Percentiles rank a stretch among this genome's conserved stretches.
Evolutionary conservation across 2,329 filamentous ascomycete species (phyloP).

Genomic region (Fusarium torulosum): DNA sequence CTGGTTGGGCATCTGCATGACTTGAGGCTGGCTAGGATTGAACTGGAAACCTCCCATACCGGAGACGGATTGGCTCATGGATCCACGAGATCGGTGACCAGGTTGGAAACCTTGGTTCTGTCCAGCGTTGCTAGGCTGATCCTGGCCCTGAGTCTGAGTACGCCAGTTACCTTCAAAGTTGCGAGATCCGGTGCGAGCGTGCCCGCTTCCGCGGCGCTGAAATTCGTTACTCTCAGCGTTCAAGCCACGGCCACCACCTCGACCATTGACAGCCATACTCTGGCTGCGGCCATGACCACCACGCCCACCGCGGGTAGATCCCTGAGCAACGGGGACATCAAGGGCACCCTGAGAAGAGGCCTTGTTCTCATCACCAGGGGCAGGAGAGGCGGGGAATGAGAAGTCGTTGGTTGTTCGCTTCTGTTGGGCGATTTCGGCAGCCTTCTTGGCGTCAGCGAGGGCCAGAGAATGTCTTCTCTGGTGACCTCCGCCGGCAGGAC

Average conservation of each 20-base stretch:
- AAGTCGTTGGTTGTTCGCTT: slow-evolving; percentile 95
- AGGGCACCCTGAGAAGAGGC: slow-evolving; percentile 49
- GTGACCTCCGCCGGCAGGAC: slow-evolving; percentile 79
- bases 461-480: slow-evolving; percentile 95
- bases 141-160: slow-evolving; percentile 77
- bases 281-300: slow-evolving; percentile 82
- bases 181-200: slow-evolving; percentile 84
- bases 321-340: slow-evolving; percentile 55
- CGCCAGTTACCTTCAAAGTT: slow-evolving; percentile 99
- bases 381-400: slow-evolving; percentile 83
- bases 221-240: slow-evolving; percentile 68
- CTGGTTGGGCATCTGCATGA: slow-evolving; percentile 87
- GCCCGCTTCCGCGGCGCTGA: slow-evolving; percentile 81
- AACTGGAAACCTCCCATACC: slow-evolving; percentile 91
- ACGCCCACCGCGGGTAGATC: slow-evolving; percentile 66
- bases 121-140: slow-evolving; percentile 60
- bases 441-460: slow-evolving; percentile 96
- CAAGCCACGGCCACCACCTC: slow-evolving; percentile 77
- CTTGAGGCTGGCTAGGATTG: slow-evolving; percentile 80
- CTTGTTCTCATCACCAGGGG: slow-evolving; percentile 64
- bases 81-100: slow-evolving; percentile 87
- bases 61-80: slow-evolving; percentile 87
- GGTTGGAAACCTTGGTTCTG: slow-evolving; percentile 86
- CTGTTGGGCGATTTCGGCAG: slow-evolving; percentile 95
- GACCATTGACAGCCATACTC: slow-evolving; percentile 85